Percentiles rank a stretch among this genome's conserved stretches.
phyloP scores from a whole-genome alignment of 805 yeast species.

The Candida yuanshanica region DNA sequence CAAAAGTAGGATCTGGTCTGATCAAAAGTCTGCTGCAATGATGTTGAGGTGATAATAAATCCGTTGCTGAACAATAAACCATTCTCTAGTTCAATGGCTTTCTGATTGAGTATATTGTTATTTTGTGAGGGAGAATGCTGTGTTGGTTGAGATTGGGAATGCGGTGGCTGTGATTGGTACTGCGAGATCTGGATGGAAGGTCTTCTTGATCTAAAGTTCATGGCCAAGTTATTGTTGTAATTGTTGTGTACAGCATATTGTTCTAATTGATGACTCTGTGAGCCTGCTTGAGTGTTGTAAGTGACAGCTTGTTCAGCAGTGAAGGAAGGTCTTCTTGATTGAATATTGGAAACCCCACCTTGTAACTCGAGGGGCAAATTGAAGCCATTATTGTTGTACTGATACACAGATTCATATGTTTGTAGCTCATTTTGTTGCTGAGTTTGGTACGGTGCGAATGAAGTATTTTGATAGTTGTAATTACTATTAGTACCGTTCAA shows the following conservation, averaged over 20 bases:
- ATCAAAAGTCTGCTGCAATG: constrained; percentile 42
- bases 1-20: constrained; percentile 54
- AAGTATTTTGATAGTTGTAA: constrained; percentile 2
- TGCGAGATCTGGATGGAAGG: constrained; percentile 18
- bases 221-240: constrained; percentile 11
- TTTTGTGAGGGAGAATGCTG: constrained; percentile 1
- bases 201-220: constrained; percentile 22
- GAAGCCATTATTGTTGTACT: constrained; percentile 10
- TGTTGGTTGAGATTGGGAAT: constrained; percentile 10
- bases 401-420: constrained; percentile 6
- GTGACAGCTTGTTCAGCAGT: constrained; percentile 43
- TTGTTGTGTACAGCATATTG: constrained; percentile 12
- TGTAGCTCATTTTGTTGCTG: background rate
- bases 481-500: constrained; percentile 2
- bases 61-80: constrained; percentile 54
- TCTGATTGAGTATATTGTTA: too few species aligned
- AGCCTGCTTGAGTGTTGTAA: constrained; percentile 8
- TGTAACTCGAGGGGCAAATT: constrained; percentile 51
- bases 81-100: constrained; percentile 44
- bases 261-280: constrained; percentile 5
- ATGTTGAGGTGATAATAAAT: constrained; percentile 54
- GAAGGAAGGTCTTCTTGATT: constrained; percentile 68
- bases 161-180: constrained; percentile 11
- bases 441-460: constrained; percentile 3
- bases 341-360: constrained; percentile 57